These are phyloP conservation scores for Psilocybe azurescens DNA, from an alignment of 768 basidiomycete species.

Conservation along the genomic window DNA sequence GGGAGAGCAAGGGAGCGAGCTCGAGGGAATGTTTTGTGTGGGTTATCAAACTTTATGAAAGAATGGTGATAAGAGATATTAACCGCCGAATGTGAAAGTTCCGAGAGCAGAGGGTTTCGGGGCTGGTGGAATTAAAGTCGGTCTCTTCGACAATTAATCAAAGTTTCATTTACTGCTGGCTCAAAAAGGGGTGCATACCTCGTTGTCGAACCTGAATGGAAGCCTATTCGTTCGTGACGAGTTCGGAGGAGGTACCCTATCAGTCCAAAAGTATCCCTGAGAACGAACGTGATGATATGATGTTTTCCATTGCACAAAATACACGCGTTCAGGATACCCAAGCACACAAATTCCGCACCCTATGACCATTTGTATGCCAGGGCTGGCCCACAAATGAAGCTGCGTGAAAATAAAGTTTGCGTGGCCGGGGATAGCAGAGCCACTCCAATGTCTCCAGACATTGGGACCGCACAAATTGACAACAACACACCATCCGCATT, in stretches of 20 bases:
- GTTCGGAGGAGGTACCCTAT: background rate
- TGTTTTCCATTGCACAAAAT: background rate
- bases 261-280: background rate
- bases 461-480: no score
- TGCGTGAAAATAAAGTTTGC: no score
- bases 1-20: background rate
- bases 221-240: background rate
- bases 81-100: conserved; percentile 3
- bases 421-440: no score
- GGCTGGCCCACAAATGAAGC: background rate
- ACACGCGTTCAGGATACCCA: background rate
- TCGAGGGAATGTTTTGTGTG: background rate
- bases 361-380: background rate
- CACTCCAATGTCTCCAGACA: no score
- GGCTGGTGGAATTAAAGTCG: background rate
- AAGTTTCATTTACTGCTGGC: conserved; percentile 5
- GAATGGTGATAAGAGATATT: conserved; percentile 4
- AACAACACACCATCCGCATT: background rate
- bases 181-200: conserved; percentile 8
- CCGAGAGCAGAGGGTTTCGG: background rate
- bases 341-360: background rate
- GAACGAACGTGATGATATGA: background rate
- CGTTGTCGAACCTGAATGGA: background rate
- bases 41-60: conserved; percentile 1
- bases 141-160: background rate